Evolutionary conservation across 352 stramenopile species (phyloP).

Genomic region (Hyaloperonospora brassicae): DNA sequence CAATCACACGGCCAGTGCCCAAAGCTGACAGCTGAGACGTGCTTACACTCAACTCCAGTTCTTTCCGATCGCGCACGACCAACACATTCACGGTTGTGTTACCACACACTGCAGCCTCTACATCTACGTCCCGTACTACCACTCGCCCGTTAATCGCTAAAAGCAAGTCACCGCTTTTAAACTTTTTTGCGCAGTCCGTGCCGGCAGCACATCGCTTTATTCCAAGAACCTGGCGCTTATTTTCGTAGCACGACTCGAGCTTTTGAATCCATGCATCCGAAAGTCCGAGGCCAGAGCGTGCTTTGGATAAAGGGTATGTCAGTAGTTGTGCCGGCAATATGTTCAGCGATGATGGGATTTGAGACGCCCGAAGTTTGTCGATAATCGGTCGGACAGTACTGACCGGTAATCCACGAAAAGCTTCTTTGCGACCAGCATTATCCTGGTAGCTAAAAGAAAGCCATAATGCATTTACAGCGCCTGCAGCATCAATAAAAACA

Average conservation of each 20-base stretch:
- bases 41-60: conserved; percentile 50
- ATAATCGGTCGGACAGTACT: conserved; percentile 66
- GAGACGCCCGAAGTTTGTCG: conserved; percentile 32
- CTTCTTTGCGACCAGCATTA: conserved; percentile 62
- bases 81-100: conserved; percentile 53
- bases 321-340: conserved; percentile 70
- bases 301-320: conserved; percentile 84
- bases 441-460: conserved; percentile 86
- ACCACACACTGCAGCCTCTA: conserved; percentile 49
- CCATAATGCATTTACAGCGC: conserved; percentile 72
- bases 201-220: conserved; percentile 73
- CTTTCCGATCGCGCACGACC: conserved; percentile 68
- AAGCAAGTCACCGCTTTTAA: conserved; percentile 79
- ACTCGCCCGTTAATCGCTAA: conserved; percentile 73
- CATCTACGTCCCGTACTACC: conserved; percentile 71
- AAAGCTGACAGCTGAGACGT: conserved; percentile 62
- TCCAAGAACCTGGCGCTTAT: conserved; percentile 83
- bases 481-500: conserved; percentile 73
- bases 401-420: conserved; percentile 70
- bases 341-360: conserved; percentile 46
- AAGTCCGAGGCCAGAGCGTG: conserved; percentile 72
- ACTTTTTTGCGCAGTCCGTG: conserved; percentile 50
- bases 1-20: conserved; percentile 83
- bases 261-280: conserved; percentile 81
- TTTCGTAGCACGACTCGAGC: conserved; percentile 63